These are phyloP conservation scores for Candida silvicultrix DNA, from an alignment of 805 yeast genomes.

Conservation along the genomic window DNA sequence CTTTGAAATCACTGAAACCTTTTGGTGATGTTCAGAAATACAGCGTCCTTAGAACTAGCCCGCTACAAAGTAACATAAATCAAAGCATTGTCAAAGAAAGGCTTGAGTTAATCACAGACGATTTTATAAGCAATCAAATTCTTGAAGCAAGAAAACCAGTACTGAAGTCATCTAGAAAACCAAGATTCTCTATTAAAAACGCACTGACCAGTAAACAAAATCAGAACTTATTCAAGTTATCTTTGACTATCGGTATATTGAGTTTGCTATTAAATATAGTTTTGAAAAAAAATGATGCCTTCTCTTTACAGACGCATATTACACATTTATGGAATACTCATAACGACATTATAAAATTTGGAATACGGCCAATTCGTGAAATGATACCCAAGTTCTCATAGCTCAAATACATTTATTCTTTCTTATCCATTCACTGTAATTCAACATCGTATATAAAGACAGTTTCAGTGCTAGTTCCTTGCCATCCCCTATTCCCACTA, in stretches of 20 bases:
- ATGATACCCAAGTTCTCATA: background rate
- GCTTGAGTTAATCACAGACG: background rate
- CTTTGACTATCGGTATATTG: slow-evolving; percentile 8
- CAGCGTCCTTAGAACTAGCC: slow-evolving; percentile 23
- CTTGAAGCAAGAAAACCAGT: background rate
- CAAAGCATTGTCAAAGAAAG: background rate
- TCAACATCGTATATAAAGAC: slow-evolving; percentile 78
- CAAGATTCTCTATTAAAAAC: background rate
- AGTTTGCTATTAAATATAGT: slow-evolving; percentile 2
- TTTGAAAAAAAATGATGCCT: background rate
- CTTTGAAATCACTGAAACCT: slow-evolving; percentile 2
- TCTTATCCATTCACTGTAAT: slow-evolving; percentile 21
- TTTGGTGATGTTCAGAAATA: slow-evolving; percentile 15
- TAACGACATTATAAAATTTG: background rate
- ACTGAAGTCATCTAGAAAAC: background rate
- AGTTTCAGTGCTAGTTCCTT: slow-evolving; percentile 72
- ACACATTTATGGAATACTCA: background rate
- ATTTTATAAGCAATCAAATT: background rate
- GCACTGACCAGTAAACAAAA: background rate
- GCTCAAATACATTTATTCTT: too few species aligned
- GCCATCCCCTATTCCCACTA: slow-evolving; percentile 96
- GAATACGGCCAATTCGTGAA: slow-evolving; percentile 4
- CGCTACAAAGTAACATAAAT: background rate
- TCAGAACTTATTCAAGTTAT: background rate
- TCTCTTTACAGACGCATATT: background rate